A percentile compares a stretch with the other conserved stretches of the same genome.
Evolutionary conservation across 345 rosid genomes (phyloP).

Genomic region (Salix arbutifolia): DNA sequence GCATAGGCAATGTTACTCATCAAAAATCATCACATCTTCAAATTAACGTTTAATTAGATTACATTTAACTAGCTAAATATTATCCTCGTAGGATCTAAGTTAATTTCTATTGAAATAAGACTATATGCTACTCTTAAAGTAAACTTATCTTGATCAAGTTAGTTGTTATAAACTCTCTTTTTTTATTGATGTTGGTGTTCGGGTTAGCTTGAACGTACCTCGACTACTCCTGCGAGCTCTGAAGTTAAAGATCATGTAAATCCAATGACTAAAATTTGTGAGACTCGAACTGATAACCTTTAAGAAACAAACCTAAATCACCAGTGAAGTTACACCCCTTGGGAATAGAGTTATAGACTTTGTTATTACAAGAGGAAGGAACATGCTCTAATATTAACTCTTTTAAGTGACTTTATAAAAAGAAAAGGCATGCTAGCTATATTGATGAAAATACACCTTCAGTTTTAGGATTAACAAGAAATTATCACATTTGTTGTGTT

Average conservation of each 20-base stretch:
- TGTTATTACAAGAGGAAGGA: constrained; percentile 93
- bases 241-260: no score
- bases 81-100: no score
- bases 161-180: constrained; percentile 61
- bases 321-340: no score
- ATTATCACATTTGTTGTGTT: neutral
- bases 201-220: no score
- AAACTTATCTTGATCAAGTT: constrained; percentile 92
- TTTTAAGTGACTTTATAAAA: constrained; percentile 64
- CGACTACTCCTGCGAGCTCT: accelerated
- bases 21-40: no score
- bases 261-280: no score
- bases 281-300: no score
- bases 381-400: constrained; percentile 84
- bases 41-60: no score
- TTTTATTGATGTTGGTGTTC: no score
- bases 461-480: neutral
- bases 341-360: constrained; percentile 50
- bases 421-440: constrained; percentile 5
- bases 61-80: no score
- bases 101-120: constrained; percentile 47
- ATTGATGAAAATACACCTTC: neutral
- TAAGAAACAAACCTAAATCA: no score
- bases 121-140: constrained; percentile 84
- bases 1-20: no score